Percentiles rank a stretch among this genome's conserved stretches.
phyloP scores from a whole-genome alignment of 2,329 filamentous ascomycete species.

The Aspergillus carbonarius region DNA sequence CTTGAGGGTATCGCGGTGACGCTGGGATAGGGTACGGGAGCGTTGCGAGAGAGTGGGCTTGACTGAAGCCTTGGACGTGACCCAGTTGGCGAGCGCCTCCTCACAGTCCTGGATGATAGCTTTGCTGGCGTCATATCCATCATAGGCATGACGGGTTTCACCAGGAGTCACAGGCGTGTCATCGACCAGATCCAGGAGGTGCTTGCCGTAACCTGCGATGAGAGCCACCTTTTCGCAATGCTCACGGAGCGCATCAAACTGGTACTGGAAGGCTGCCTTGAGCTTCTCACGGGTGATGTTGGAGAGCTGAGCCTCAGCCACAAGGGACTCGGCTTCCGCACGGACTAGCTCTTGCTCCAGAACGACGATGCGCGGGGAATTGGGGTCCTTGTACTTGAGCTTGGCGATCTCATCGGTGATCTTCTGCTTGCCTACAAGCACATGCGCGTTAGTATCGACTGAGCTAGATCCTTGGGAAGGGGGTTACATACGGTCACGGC shows the following conservation, averaged over 20 bases:
- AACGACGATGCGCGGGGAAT: conserved; percentile 95
- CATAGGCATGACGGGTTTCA: conserved; percentile 92
- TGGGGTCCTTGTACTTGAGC: conserved; percentile 99
- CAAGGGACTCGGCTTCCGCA: conserved; percentile 96
- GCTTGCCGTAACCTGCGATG: conserved; percentile 96
- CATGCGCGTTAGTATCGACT: conserved; percentile 9
- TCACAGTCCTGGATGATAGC: conserved; percentile 99
- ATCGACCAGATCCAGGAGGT: conserved; percentile 93
- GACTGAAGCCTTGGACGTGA: conserved; percentile 83
- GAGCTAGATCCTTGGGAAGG: background rate
- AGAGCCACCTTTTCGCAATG: conserved; percentile 98
- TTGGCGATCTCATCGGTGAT: conserved; percentile 98
- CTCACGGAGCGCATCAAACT: conserved; percentile 95
- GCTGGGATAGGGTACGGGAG: conserved; percentile 81
- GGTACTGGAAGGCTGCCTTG: conserved; percentile 96
- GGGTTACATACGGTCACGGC: conserved; percentile 79
- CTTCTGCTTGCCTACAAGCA: conserved; percentile 81
- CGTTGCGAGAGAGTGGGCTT: conserved; percentile 83
- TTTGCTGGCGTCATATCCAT: conserved; percentile 97
- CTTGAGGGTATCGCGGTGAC: conserved; percentile 70
- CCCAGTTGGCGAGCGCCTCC: conserved; percentile 96
- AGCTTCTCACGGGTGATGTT: conserved; percentile 99
- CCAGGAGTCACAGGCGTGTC: conserved; percentile 96
- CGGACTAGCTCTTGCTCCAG: conserved; percentile 98
- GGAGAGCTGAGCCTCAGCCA: conserved; percentile 95